These are phyloP conservation scores for Maudiozyma bulderi DNA, from an alignment of 805 yeast genomes.

Conservation along the genomic window DNA sequence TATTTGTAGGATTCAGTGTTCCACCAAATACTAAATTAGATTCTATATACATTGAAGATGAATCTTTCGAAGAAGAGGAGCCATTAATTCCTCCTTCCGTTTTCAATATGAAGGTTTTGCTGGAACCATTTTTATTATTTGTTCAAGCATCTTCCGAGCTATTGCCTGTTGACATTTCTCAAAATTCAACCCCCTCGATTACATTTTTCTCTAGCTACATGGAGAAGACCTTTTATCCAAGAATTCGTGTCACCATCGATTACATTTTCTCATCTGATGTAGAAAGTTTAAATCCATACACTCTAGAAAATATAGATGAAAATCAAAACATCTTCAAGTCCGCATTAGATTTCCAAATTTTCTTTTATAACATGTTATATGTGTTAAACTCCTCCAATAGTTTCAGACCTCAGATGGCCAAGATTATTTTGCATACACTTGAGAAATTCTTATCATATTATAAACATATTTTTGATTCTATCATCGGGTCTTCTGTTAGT, in stretches of 20 bases:
- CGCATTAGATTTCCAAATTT: constrained; percentile 20
- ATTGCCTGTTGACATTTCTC: constrained; percentile 24
- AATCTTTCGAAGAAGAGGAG: constrained; percentile 48
- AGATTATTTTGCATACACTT: constrained; percentile 29
- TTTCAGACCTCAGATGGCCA: constrained; percentile 48
- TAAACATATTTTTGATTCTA: constrained; percentile 23
- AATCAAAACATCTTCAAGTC: constrained; percentile 25
- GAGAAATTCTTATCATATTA: constrained; percentile 31
- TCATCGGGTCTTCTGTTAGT: constrained; percentile 16
- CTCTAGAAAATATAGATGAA: constrained; percentile 28
- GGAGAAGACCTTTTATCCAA: constrained; percentile 53
- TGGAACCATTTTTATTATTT: constrained; percentile 65
- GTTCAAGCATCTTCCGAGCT: constrained; percentile 46
- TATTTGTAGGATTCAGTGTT: constrained; percentile 60
- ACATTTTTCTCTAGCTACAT: constrained; percentile 55
- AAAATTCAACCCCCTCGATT: constrained; percentile 26
- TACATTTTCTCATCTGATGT: constrained; percentile 42
- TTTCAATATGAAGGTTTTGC: constrained; percentile 68
- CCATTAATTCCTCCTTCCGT: constrained; percentile 60
- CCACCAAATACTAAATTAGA: constrained; percentile 28
- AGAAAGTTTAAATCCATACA: constrained; percentile 32
- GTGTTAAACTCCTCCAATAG: constrained; percentile 29
- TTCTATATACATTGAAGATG: constrained; percentile 50
- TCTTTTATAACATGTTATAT: constrained; percentile 22
- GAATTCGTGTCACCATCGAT: constrained; percentile 47